Evolutionary conservation across 2,329 filamentous ascomycete genomes (phyloP).

Genomic region (Metarhizium robertsii): DNA sequence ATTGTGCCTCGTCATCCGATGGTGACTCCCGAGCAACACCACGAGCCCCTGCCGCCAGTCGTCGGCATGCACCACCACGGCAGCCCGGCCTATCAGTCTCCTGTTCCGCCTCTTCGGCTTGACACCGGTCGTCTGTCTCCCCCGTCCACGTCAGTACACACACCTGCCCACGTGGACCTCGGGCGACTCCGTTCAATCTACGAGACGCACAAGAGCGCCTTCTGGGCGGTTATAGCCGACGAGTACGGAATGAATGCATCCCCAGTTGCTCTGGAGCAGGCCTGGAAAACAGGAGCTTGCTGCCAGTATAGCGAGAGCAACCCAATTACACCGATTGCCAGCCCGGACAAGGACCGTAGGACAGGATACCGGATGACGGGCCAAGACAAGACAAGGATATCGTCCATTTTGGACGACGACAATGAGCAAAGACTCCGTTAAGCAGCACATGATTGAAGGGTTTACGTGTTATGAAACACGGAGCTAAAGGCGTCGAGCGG

Average conservation of each 20-base stretch:
- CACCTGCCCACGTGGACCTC: conserved; percentile 46
- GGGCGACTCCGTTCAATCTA: conserved; percentile 62
- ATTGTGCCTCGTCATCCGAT: conserved; percentile 31
- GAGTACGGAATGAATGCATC: conserved; percentile 60
- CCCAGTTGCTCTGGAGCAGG: conserved; percentile 57
- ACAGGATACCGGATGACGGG: conserved; percentile 26
- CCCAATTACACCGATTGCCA: conserved; percentile 44
- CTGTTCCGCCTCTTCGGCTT: conserved; percentile 43
- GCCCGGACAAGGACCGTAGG: conserved; percentile 37
- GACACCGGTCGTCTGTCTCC: conserved; percentile 44
- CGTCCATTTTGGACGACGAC: conserved; percentile 43
- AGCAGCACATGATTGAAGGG: background rate
- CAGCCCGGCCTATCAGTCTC: conserved; percentile 21
- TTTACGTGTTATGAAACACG: background rate
- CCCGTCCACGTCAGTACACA: conserved; percentile 21
- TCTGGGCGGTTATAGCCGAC: conserved; percentile 63
- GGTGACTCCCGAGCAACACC: conserved; percentile 33
- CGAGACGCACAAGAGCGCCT: conserved; percentile 56
- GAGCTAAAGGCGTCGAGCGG: background rate
- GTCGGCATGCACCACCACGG: conserved; percentile 24
- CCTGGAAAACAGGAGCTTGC: conserved; percentile 48
- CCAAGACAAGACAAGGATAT: conserved; percentile 51
- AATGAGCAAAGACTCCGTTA: background rate
- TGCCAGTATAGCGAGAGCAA: conserved; percentile 29
- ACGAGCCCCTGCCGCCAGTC: conserved; percentile 34